A percentile compares a stretch with the other conserved stretches of the same genome.
Evolutionary conservation across 176 grass and related monocot genomes (phyloP).

Genomic region (Ensete ventricosum): DNA sequence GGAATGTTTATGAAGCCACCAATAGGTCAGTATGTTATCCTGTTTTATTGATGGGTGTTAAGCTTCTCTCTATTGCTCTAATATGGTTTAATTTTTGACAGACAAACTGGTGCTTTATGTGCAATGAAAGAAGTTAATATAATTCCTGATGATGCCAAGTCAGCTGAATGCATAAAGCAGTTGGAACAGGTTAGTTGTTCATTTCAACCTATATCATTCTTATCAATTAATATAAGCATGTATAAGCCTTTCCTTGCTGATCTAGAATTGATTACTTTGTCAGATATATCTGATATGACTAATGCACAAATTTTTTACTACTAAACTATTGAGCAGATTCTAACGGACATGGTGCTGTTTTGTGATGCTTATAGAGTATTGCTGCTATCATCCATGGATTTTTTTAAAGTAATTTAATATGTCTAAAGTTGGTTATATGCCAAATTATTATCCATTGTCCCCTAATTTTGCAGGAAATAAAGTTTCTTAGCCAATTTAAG

Average conservation of each 20-base stretch:
- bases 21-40: slow-evolving; percentile 50
- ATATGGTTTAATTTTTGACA: slow-evolving; percentile 18
- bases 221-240: slow-evolving; percentile 13
- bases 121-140: slow-evolving; percentile 99
- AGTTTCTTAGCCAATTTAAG: slow-evolving; percentile 98
- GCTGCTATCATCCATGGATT: background rate
- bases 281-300: background rate
- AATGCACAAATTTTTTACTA: no score
- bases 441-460: slow-evolving; percentile 15
- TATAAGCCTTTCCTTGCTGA: background rate
- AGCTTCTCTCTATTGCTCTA: background rate
- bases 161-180: slow-evolving; percentile 75
- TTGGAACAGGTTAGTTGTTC: slow-evolving; percentile 62
- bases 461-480: slow-evolving; percentile 75
- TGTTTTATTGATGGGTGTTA: background rate
- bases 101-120: slow-evolving; percentile 88
- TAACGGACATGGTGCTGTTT: background rate
- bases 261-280: background rate
- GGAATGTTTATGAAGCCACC: slow-evolving; percentile 92
- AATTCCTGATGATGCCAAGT: slow-evolving; percentile 89
- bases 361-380: background rate
- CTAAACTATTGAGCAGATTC: background rate
- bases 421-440: slow-evolving; percentile 16
- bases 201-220: background rate
- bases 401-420: background rate